Evolutionary conservation across 192 early-diverging fungal genomes (phyloP).

Genomic region (Lunasporangiospora selenospora): DNA sequence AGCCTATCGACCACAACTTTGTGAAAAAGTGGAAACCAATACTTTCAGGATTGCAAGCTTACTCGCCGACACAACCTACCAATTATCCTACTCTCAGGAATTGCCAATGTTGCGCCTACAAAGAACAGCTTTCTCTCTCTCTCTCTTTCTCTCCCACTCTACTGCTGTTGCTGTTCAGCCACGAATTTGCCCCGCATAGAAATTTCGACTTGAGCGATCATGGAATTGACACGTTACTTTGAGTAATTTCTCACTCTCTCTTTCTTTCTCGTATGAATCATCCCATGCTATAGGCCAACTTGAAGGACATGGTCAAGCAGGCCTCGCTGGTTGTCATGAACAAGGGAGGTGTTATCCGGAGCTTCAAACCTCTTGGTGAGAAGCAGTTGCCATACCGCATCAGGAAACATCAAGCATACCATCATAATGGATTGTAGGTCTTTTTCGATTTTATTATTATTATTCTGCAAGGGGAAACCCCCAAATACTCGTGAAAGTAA

Average conservation of each 20-base stretch:
- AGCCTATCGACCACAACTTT: no score
- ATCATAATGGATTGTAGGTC: constrained; percentile 68
- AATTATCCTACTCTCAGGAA: neutral
- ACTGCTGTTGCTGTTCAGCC: no score
- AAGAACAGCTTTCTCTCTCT: neutral
- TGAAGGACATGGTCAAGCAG: constrained; percentile 74
- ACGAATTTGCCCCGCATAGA: no score
- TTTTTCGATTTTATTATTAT: neutral
- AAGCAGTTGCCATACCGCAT: constrained; percentile 84
- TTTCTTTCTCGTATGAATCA: neutral
- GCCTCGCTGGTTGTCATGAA: constrained; percentile 83
- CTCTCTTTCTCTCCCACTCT: no score
- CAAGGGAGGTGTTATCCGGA: constrained; percentile 85
- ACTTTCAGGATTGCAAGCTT: no score
- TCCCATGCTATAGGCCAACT: constrained; percentile 56
- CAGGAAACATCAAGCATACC: constrained; percentile 87
- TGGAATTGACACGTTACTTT: no score
- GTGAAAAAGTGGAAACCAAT: no score
- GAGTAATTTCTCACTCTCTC: neutral
- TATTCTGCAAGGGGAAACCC: no score
- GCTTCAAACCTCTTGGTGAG: constrained; percentile 78
- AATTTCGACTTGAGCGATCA: no score
- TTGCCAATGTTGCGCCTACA: neutral
- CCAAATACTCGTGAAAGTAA: no score
- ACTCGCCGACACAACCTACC: no score